Evolutionary conservation across 2,329 filamentous ascomycete species (phyloP).

Genomic region (Sclerotinia nivalis): DNA sequence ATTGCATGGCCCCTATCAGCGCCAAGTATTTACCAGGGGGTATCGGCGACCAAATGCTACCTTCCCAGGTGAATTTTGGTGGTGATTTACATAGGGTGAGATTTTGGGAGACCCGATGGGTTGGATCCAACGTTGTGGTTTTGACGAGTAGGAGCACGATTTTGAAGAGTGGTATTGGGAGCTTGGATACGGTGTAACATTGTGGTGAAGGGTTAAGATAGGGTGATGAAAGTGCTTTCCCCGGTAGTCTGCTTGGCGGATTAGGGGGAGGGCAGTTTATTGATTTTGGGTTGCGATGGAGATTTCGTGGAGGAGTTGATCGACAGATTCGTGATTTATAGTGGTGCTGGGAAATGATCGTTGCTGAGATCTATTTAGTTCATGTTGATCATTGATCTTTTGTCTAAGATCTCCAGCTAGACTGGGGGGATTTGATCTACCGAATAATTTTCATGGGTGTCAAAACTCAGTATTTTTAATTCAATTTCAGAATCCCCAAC

Average conservation of each 20-base stretch:
- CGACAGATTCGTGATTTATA: conserved; percentile 5
- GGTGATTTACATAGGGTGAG: conserved; percentile 2
- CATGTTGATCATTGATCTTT: conserved; percentile 6
- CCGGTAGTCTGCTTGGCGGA: not conserved
- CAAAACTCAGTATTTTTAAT: not conserved
- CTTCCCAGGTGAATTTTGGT: not conserved
- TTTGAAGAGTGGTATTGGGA: not conserved
- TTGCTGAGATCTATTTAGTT: conserved; percentile 4
- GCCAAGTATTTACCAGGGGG: conserved; percentile 17
- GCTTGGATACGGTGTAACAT: not conserved
- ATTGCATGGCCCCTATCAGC: conserved; percentile 2
- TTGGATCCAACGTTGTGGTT: conserved; percentile 22
- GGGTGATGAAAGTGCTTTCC: not conserved
- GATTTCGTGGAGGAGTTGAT: not conserved
- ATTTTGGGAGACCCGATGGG: conserved; percentile 18
- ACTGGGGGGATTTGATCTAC: not conserved
- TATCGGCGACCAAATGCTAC: conserved; percentile 21
- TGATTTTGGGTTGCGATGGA: conserved; percentile 10
- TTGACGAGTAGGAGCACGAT: not conserved
- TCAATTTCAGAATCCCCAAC: not conserved
- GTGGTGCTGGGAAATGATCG: conserved; percentile 1
- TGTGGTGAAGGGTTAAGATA: not conserved
- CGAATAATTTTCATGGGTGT: not conserved
- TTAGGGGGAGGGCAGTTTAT: not conserved
- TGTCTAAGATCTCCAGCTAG: conserved; percentile 10